phyloP scores from a whole-genome alignment of 2,329 filamentous ascomycete species.

The Paecilomyces sp. region DNA sequence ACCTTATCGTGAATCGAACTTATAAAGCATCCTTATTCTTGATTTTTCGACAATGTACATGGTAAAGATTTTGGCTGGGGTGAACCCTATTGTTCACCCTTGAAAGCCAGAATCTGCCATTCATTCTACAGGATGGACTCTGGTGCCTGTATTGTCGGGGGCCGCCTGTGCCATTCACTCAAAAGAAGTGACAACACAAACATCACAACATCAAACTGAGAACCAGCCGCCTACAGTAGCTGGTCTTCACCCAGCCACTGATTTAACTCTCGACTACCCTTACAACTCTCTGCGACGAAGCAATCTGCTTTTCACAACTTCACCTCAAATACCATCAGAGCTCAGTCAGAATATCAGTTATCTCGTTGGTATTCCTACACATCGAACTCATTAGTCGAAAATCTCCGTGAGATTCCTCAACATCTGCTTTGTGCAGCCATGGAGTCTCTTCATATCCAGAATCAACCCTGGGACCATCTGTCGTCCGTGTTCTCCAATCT shows the following conservation, averaged over 20 bases:
- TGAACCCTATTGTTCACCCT: conserved; percentile 17
- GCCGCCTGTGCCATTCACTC: conserved; percentile 22
- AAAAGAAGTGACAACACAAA: background rate
- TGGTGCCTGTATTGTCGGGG: conserved; percentile 17
- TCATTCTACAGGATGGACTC: conserved; percentile 23
- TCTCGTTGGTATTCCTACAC: background rate
- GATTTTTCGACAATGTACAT: conserved; percentile 14
- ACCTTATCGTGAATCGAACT: background rate
- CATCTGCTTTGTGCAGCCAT: conserved; percentile 12
- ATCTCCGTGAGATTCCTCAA: background rate
- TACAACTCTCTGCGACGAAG: background rate
- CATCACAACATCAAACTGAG: conserved; percentile 2
- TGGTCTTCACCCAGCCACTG: background rate
- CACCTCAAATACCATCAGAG: background rate
- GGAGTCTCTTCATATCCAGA: conserved; percentile 17
- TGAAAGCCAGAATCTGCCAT: conserved; percentile 17
- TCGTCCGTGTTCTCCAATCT: conserved; percentile 28
- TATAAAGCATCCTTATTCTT: background rate
- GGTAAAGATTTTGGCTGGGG: conserved; percentile 14
- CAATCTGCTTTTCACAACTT: background rate
- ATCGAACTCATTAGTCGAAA: background rate
- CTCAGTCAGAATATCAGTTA: background rate
- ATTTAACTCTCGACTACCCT: background rate
- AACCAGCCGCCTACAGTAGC: conserved; percentile 4
- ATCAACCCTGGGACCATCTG: conserved; percentile 30